Evolutionary conservation across 116 monocot species (phyloP), one percentile per base, ranked within the genome.

Genomic region (Iris pallida): DNA sequence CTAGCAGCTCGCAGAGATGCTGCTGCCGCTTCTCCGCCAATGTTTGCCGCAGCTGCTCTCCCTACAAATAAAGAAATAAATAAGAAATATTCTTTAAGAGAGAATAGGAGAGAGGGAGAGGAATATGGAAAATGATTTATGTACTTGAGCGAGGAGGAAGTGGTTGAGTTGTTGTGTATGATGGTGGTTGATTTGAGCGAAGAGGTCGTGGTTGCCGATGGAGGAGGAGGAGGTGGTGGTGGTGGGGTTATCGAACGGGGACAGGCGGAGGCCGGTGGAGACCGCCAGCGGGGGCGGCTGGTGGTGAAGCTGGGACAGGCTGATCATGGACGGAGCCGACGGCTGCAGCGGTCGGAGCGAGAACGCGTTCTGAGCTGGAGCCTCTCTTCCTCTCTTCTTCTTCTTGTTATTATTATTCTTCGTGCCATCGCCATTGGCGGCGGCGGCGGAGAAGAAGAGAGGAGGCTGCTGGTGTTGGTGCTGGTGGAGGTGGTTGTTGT

Each of bases 21-120:
- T 55, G 61, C 61, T 55, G 68, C 19, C 45, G 20, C 8, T 43
- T 42, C n/a, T 80, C 84, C 41, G 47, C 59, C 65, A 80, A 12
- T 62, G 76, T 68, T 51, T 73, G 79, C 69, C 84, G 52, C 16
- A 84, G 72, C 16, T 74, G 68, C 69, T 84, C 84, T 54, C 69
- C 64, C 84, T 84, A n/a, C n/a, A n/a, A n/a, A n/a, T n/a, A n/a
- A n/a, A n/a, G n/a, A n/a, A 72, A 7, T n/a, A n/a, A n/a, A n/a
- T n/a, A n/a, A n/a, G n/a, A n/a, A n/a, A n/a, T n/a, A n/a, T n/a
- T n/a, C n/a, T n/a, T n/a, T n/a, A n/a, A 16, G 10, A 20, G 14
- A 43, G 14, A 8, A 41, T 7, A 16, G 3, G 30, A 57, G 12
- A 48, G 44, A 46, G 20, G 5, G 19, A 55, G 30, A 30, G 30